phyloP scores from a whole-genome alignment of 176 grass and related monocot species.

The Carex myosuroides region DNA sequence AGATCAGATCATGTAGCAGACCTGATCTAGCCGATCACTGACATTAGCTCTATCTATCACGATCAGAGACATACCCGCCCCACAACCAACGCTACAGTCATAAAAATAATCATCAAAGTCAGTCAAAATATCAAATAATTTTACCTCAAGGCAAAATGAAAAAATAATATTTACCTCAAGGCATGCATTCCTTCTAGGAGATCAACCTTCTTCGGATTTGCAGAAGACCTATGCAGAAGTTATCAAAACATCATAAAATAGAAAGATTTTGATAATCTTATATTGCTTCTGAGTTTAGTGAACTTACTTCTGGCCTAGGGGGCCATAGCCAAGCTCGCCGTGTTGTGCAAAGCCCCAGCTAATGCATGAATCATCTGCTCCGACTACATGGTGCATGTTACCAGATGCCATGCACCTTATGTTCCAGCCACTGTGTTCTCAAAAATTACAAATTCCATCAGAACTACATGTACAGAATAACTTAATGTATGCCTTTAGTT shows the following conservation, averaged over 20 bases:
- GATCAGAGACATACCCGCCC: constrained; percentile 62
- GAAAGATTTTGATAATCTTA: not conserved
- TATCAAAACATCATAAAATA: not conserved
- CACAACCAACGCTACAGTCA: constrained; percentile 79
- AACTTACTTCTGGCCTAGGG: constrained; percentile 78
- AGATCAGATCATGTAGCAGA: constrained; percentile 9
- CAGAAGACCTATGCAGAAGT: constrained; percentile 64
- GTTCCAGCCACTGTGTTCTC: constrained; percentile 81
- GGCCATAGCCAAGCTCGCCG: constrained; percentile 93
- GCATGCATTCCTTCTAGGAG: constrained; percentile 82
- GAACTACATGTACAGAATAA: not conserved
- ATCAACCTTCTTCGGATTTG: constrained; percentile 98
- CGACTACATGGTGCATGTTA: constrained; percentile 93
- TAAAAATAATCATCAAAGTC: not conserved
- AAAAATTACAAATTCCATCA: constrained; percentile 16
- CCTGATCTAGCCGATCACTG: constrained; percentile 67
- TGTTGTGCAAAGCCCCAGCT: constrained; percentile 69
- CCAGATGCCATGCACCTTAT: constrained; percentile 98
- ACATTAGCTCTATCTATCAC: constrained; percentile 72
- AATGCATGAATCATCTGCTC: constrained; percentile 96
- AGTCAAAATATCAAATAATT: not conserved
- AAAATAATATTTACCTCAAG: constrained; percentile 42
- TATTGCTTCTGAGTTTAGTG: not conserved
- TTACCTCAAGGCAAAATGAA: not conserved
- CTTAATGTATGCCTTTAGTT: constrained; percentile 11